Base-by-base conservation (phyloP, 1,284 basidiomycete species). In the Porodaedalea pini region DNA sequence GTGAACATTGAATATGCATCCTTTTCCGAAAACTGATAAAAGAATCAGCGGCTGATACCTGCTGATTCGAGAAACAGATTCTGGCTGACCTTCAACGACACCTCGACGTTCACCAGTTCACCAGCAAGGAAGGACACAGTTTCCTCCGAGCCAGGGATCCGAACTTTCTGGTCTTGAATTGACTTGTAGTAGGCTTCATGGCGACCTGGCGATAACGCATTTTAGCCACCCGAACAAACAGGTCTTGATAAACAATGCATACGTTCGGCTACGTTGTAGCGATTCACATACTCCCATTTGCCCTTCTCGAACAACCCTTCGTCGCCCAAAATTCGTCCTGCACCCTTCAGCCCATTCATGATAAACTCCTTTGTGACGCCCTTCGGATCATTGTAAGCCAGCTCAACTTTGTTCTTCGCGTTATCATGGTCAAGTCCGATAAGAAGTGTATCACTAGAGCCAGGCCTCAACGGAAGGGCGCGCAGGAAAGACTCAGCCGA, bases 181-280 rank as follows among this genome's bases (percentile, higher is more conserved):
- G 90, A 90, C 64, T 81, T 83, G 69, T 88, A 91, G 72, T 89
- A 97, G 0, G 92, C 92, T 71, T 96, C 89, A 65, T 97, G 94
- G 43, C 83, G 80, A 57, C 91, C 93, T 92, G 64, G 45, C 25
- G 36, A 44, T 50, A 15, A 50, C 61, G 41, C 17, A 45, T 31
- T 53, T 58, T 21, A 65, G 13, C 6, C n/a, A 39, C 19, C 31
- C 41, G 17, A 19, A 34, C 21, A 43, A 17, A 54, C 2, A 17
- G 41, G 37, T 39, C 21, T 29, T 40, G 48, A 19, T 8, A 13
- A 50, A 44, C 25, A 23, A 41, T 10, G 79, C 88, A 66, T 64
- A 93, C 92, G 80, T 62, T 81, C 73, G 23, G 71, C 66, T 50
- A 80, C 75, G 64, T 96, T 89, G 71, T 95, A 98, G 45, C 76